phyloP scores from a whole-genome alignment of 257 asterid species.

The Handroanthus guayacan region DNA sequence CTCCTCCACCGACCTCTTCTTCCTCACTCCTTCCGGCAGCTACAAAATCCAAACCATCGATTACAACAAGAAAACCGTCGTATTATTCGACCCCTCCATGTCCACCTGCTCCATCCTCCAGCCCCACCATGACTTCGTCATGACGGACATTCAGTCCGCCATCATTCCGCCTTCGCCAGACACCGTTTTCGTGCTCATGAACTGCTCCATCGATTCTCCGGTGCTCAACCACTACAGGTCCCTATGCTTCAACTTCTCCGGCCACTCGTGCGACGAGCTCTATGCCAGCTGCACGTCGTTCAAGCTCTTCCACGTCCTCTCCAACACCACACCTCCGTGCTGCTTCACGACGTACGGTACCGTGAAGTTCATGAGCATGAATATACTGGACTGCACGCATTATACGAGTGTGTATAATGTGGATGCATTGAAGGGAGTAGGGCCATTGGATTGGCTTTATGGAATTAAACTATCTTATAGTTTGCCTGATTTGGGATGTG shows the following conservation, averaged over 20 bases:
- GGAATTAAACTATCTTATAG: constrained; percentile 72
- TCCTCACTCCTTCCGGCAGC: constrained; percentile 82
- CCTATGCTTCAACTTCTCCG: constrained; percentile 78
- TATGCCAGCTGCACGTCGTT: constrained; percentile 77
- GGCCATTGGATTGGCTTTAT: constrained; percentile 83
- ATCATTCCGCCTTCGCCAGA: constrained; percentile 81
- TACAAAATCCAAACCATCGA: constrained; percentile 83
- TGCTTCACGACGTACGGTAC: constrained; percentile 83
- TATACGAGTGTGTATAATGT: constrained; percentile 80
- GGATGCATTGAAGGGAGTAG: constrained; percentile 66
- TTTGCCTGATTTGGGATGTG: constrained; percentile 78
- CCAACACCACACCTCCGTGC: constrained; percentile 70
- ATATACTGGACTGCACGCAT: constrained; percentile 86
- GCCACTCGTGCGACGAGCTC: constrained; percentile 86
- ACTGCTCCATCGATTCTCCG: constrained; percentile 89
- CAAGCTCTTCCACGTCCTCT: constrained; percentile 67
- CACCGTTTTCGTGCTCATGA: constrained; percentile 79
- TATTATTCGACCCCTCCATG: constrained; percentile 82
- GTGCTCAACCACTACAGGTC: constrained; percentile 78
- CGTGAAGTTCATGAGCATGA: constrained; percentile 82
- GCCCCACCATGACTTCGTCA: constrained; percentile 82
- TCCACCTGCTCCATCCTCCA: constrained; percentile 93
- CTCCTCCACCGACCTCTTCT: constrained; percentile 65
- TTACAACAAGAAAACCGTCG: constrained; percentile 50
- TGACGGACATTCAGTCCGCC: constrained; percentile 80